These are phyloP conservation scores for Domatiomyces globalis DNA, from an alignment of 2,329 filamentous ascomycete species.

Conservation along the genomic window DNA sequence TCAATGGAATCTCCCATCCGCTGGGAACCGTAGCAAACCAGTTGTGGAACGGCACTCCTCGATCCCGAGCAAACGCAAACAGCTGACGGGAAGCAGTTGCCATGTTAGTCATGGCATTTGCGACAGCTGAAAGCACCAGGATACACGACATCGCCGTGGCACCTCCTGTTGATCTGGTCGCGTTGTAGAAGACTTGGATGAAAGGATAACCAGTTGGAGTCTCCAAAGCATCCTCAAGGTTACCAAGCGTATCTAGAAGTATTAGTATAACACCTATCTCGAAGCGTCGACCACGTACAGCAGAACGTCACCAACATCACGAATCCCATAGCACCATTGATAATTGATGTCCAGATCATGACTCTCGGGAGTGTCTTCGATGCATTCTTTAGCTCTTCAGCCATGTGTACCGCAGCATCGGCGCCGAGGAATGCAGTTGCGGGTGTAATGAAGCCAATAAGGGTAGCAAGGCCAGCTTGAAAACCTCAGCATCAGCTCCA, in stretches of 20 bases:
- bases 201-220: conserved; percentile 24
- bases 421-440: conserved; percentile 17
- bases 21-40: conserved; percentile 6
- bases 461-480: conserved; percentile 8
- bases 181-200: conserved; percentile 25
- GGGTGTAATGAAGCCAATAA: conserved; percentile 18
- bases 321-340: conserved; percentile 25
- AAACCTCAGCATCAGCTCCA: not conserved
- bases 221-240: conserved; percentile 42
- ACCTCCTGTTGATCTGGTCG: conserved; percentile 20
- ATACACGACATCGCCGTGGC: conserved; percentile 22
- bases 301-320: conserved; percentile 25
- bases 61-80: conserved; percentile 28
- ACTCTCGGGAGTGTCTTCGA: conserved; percentile 22
- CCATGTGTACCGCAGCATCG: conserved; percentile 18
- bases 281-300: conserved; percentile 22
- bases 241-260: conserved; percentile 27
- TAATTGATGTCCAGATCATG: conserved; percentile 22
- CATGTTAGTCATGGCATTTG: conserved; percentile 21
- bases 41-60: conserved; percentile 24
- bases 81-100: conserved; percentile 26
- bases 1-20: conserved; percentile 7
- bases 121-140: conserved; percentile 20
- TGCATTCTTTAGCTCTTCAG: conserved; percentile 27
- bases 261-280: conserved; percentile 22